These are phyloP conservation scores for Chlamydomonas reinhardtii DNA, from an alignment of 163 green algal species.

Conservation along the genomic window DNA sequence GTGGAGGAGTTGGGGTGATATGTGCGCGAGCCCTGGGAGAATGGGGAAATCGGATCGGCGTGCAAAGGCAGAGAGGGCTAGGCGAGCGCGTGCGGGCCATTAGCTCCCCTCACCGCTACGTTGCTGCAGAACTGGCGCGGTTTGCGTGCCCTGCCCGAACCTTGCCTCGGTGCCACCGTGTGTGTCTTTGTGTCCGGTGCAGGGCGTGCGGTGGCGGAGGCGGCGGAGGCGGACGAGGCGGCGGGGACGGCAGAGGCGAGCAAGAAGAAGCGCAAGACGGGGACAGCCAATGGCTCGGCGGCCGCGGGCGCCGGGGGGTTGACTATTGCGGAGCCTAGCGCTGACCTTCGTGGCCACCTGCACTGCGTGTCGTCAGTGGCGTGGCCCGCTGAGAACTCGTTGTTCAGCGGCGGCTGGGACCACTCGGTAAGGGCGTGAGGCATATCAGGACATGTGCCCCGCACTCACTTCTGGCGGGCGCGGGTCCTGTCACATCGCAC, in stretches of 20 bases:
- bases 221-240: conserved; percentile 37
- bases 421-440: conserved; percentile 63
- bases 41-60: no score
- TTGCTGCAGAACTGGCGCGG: not conserved
- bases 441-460: no score
- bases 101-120: no score
- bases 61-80: no score
- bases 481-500: no score
- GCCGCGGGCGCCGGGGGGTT: conserved; percentile 6
- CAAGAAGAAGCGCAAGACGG: conserved; percentile 49
- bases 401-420: conserved; percentile 86
- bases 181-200: not conserved
- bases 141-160: not conserved
- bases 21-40: no score
- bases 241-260: not conserved
- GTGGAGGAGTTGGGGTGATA: no score
- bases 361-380: conserved; percentile 73
- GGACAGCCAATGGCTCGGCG: not conserved
- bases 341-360: conserved; percentile 67
- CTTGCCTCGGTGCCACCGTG: no score
- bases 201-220: conserved; percentile 39
- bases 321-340: not conserved
- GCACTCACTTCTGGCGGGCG: no score
- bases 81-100: no score
- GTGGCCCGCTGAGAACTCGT: conserved; percentile 61